A percentile compares a stretch with the other conserved stretches of the same genome.
phyloP scores from a whole-genome alignment of 176 grass and related monocot species.

The Carex pumila region DNA sequence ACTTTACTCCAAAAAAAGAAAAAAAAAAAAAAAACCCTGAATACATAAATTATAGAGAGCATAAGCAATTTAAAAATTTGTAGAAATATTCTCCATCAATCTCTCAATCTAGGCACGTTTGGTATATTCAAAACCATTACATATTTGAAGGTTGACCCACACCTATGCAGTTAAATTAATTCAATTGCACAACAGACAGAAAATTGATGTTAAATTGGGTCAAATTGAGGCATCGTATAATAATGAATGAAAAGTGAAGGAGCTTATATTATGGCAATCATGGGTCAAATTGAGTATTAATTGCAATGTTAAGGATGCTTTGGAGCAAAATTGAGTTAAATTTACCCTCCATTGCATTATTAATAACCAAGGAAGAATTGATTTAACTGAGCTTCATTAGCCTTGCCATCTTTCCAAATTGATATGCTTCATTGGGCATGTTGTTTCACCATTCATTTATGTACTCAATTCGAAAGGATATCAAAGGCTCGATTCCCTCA shows the following conservation, averaged over 20 bases:
- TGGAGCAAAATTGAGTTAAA: neutral
- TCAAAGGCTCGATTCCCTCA: constrained; percentile 25
- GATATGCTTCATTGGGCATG: constrained; percentile 48
- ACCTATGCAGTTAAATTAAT: neutral
- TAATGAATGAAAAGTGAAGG: neutral
- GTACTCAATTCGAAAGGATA: constrained; percentile 17
- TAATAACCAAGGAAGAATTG: constrained; percentile 1
- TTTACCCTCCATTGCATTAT: neutral
- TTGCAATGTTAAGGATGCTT: neutral
- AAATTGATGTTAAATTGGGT: neutral
- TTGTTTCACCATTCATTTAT: constrained; percentile 34
- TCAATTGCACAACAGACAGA: neutral
- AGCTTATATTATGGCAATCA: neutral
- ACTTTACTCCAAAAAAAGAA: too few relatives aligned
- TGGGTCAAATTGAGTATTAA: neutral
- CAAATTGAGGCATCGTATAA: neutral
- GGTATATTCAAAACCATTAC: neutral
- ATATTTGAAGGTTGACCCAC: neutral
- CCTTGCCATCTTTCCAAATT: constrained; percentile 66
- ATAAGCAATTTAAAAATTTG: neutral
- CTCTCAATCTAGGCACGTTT: neutral
- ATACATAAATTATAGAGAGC: neutral
- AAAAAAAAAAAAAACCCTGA: too few relatives aligned
- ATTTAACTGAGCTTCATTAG: constrained; percentile 5
- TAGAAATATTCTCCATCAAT: neutral